Percentiles rank a stretch among this genome's conserved stretches.
These are phyloP conservation scores for Fusarium neocosmosporiellum DNA, from an alignment of 2,329 filamentous ascomycete genomes.

Conservation along the genomic window DNA sequence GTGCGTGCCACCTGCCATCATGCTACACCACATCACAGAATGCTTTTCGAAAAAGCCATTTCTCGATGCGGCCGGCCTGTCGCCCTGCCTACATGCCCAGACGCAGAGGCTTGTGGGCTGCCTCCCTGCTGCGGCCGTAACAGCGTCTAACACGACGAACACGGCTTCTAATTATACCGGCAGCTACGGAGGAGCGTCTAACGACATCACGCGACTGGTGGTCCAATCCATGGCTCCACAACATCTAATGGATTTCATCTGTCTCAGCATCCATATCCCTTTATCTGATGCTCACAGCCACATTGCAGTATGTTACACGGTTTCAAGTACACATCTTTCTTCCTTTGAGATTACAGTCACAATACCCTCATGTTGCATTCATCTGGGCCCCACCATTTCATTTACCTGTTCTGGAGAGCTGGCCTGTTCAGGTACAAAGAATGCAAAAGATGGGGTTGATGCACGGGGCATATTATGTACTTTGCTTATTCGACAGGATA, in stretches of 20 bases:
- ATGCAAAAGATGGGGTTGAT: not conserved
- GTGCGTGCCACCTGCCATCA: not conserved
- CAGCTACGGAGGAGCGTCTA: constrained; percentile 16
- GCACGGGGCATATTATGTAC: not conserved
- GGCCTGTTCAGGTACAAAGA: not conserved
- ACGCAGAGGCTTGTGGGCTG: constrained; percentile 11
- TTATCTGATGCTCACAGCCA: not conserved
- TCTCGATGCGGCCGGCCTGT: not conserved
- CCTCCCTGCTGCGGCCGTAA: constrained; percentile 20
- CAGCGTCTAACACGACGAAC: constrained; percentile 2
- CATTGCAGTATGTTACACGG: not conserved
- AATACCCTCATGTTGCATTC: not conserved
- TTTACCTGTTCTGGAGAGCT: not conserved
- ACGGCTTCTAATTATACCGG: constrained; percentile 18
- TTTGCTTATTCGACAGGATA: not conserved
- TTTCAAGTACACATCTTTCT: not conserved
- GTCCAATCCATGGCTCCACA: constrained; percentile 17
- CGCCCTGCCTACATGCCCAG: not conserved
- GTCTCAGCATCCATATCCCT: constrained; percentile 13
- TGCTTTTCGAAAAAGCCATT: not conserved
- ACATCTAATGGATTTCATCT: not conserved
- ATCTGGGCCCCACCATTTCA: not conserved
- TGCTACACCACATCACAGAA: not conserved
- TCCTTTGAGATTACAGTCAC: not conserved
- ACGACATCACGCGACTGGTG: constrained; percentile 35